Conservation (phyloP, 257 asterid genomes). For the Ilex asprella region DNA sequence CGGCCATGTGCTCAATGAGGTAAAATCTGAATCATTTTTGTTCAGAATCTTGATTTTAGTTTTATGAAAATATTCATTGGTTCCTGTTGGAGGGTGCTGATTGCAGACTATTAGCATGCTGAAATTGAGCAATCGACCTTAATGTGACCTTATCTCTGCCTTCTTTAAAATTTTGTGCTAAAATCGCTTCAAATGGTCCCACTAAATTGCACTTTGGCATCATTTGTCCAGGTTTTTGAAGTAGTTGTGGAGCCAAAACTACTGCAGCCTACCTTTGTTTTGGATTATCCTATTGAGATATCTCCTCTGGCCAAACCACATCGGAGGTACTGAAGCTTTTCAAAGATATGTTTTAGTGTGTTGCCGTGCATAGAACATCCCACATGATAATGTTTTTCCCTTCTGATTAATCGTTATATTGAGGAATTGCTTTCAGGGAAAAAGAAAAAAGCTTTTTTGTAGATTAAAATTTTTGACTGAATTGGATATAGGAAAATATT, state of each 20-base stretch:
- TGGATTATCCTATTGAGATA: constrained; percentile 95
- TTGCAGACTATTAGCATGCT: no score
- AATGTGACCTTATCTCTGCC: no score
- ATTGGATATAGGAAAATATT: no score
- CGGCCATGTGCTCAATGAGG: constrained; percentile 89
- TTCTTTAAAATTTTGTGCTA: no score
- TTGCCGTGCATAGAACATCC: not conserved
- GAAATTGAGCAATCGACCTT: no score
- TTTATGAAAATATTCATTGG: not conserved
- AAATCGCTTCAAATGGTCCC: no score
- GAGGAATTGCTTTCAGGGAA: not conserved
- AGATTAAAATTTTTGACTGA: no score
- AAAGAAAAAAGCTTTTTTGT: no score
- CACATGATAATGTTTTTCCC: not conserved
- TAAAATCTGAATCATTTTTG: constrained; percentile 18
- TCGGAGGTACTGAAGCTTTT: constrained; percentile 51
- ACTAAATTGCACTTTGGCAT: no score
- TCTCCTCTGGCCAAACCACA: constrained; percentile 98
- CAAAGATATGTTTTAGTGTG: constrained; percentile 3
- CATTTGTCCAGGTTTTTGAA: constrained; percentile 66
- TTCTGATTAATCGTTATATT: not conserved
- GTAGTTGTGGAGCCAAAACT: constrained; percentile 71
- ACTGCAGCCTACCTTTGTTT: constrained; percentile 87
- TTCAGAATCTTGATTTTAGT: constrained; percentile 4
- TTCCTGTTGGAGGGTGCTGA: not conserved